Conservation (phyloP, 164 flowering plant species). For the Taxillus chinensis region DNA sequence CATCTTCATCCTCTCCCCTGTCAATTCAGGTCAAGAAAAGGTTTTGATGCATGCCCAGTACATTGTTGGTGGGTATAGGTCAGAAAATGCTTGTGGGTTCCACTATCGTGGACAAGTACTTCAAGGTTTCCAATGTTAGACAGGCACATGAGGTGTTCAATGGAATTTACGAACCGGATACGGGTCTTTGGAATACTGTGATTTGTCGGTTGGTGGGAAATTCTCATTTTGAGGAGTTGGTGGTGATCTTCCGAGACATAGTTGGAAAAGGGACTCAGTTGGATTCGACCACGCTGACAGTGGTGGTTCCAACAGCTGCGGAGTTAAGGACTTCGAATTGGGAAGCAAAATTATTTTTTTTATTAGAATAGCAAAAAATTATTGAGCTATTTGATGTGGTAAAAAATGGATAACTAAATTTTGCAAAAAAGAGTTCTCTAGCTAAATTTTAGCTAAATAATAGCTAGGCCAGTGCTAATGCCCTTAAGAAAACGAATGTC, state of each 20-base stretch:
- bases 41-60: neutral
- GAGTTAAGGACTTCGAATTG: neutral
- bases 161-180: neutral
- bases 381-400: no score
- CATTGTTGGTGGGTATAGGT: neutral
- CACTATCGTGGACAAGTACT: neutral
- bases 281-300: neutral
- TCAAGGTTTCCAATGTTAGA: neutral
- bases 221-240: neutral
- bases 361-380: no score
- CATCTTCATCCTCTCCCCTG: neutral
- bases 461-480: no score
- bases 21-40: neutral
- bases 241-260: neutral
- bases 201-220: neutral
- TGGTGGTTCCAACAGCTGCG: neutral
- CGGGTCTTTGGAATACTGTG: neutral
- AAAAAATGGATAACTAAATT: no score
- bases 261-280: neutral
- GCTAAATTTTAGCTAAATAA: no score
- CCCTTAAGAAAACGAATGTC: no score
- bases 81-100: neutral
- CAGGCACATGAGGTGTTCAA: neutral
- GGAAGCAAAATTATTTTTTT: neutral
- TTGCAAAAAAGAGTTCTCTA: no score